These are phyloP conservation scores for Paramyrothecium roridum DNA, from an alignment of 2,329 filamentous ascomycete genomes.

Conservation along the genomic window DNA sequence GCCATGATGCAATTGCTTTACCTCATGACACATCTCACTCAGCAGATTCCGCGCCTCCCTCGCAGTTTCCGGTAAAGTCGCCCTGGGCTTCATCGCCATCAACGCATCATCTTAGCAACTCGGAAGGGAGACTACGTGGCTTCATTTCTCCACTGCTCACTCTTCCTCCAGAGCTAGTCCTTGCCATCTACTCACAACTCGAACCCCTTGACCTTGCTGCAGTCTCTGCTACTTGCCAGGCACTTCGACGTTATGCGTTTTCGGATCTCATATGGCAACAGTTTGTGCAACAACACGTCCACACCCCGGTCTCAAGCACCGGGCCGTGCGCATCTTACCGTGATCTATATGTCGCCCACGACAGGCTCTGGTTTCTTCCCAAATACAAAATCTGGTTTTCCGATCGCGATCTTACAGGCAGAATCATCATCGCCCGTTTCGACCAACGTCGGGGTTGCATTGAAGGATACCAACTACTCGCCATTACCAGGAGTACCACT, in stretches of 20 bases:
- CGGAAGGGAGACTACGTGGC: not conserved
- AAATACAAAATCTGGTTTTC: conserved; percentile 83
- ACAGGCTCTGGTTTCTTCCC: conserved; percentile 82
- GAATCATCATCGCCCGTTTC: conserved; percentile 73
- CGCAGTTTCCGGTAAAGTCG: conserved; percentile 2
- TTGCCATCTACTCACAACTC: conserved; percentile 67
- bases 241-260: conserved; percentile 55
- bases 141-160: conserved; percentile 35
- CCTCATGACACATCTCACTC: not conserved
- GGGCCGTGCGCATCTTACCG: conserved; percentile 63
- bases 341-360: conserved; percentile 69
- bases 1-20: not conserved
- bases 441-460: conserved; percentile 71
- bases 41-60: not conserved
- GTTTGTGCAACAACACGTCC: conserved; percentile 67
- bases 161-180: conserved; percentile 73
- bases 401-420: conserved; percentile 70
- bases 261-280: conserved; percentile 71
- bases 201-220: conserved; percentile 59
- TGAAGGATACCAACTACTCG: conserved; percentile 74
- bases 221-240: conserved; percentile 58
- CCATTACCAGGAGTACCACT: conserved; percentile 52
- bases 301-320: conserved; percentile 48
- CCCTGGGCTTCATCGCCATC: not conserved
- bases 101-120: not conserved